Conservation (phyloP, 352 stramenopile genomes). For the Pythium aphanidermatum region DNA sequence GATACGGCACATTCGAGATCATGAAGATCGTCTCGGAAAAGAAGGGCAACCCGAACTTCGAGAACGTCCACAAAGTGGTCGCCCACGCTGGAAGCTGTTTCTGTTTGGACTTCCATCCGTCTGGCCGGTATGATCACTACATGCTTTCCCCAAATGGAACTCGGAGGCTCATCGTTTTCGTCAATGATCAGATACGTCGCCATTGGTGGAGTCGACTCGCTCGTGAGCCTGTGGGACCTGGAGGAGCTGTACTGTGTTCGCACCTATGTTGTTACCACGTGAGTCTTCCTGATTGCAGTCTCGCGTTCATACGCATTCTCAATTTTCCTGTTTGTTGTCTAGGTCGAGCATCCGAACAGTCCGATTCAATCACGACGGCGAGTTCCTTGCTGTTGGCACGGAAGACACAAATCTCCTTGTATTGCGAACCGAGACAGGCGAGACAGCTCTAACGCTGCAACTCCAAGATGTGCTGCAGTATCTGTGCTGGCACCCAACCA, state of each 20-base stretch:
- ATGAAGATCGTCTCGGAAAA: slow-evolving; percentile 73
- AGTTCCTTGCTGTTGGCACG: slow-evolving; percentile 69
- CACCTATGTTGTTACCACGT: slow-evolving; percentile 79
- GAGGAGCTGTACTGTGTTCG: slow-evolving; percentile 83
- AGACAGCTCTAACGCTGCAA: slow-evolving; percentile 48
- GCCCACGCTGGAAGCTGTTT: slow-evolving; percentile 80
- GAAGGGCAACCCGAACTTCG: slow-evolving; percentile 72
- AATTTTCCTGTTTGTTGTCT: not conserved
- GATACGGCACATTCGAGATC: slow-evolving; percentile 80
- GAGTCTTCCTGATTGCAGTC: slow-evolving; percentile 15
- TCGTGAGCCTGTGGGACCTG: slow-evolving; percentile 82
- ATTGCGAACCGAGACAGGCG: slow-evolving; percentile 53
- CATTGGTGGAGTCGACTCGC: slow-evolving; percentile 75
- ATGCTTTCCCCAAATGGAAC: no score
- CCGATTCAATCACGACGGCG: slow-evolving; percentile 69
- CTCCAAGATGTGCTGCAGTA: slow-evolving; percentile 73
- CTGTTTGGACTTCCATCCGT: slow-evolving; percentile 71
- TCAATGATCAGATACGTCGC: slow-evolving; percentile 43
- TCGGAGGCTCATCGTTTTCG: no score
- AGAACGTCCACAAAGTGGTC: slow-evolving; percentile 78
- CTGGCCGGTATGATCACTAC: slow-evolving; percentile 59
- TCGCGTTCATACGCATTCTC: not conserved
- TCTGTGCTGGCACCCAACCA: slow-evolving; percentile 75
- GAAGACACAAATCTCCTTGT: slow-evolving; percentile 70
- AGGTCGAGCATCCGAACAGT: slow-evolving; percentile 78